Percentiles rank a stretch among this genome's conserved stretches.
Conservation (phyloP, 768 basidiomycete genomes). For the Boletus subcaerulescens region DNA sequence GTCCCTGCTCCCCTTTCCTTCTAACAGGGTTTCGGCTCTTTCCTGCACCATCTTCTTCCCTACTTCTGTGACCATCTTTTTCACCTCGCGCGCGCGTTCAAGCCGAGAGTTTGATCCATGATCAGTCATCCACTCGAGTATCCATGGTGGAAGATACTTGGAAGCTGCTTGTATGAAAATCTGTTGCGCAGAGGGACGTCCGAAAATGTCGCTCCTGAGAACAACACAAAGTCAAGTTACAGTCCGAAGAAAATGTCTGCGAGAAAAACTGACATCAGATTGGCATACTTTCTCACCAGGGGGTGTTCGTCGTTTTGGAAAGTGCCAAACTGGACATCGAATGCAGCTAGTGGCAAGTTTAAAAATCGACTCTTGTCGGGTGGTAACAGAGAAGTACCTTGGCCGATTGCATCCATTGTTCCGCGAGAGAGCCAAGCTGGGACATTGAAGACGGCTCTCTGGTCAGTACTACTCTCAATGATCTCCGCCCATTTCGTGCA, state of each 20-base stretch:
- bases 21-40: constrained; percentile 9
- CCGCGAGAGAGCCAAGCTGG: constrained; percentile 38
- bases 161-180: constrained; percentile 15
- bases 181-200: constrained; percentile 13
- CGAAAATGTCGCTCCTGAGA: constrained; percentile 14
- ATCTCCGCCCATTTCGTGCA: constrained; percentile 23
- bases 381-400: constrained; percentile 30
- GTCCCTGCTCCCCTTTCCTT: constrained; percentile 16
- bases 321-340: constrained; percentile 45
- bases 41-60: constrained; percentile 20
- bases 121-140: constrained; percentile 36
- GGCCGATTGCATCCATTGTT: constrained; percentile 50
- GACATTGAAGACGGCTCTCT: constrained; percentile 23
- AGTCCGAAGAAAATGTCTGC: constrained; percentile 1
- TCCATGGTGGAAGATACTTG: constrained; percentile 11
- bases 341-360: constrained; percentile 35
- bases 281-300: constrained; percentile 8
- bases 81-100: constrained; percentile 14
- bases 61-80: not conserved
- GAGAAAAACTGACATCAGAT: constrained; percentile 9
- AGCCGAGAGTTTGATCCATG: constrained; percentile 22
- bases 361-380: not conserved
- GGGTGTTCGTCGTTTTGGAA: constrained; percentile 12
- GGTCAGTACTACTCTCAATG: constrained; percentile 3
- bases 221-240: constrained; percentile 15